phyloP scores from a whole-genome alignment of 345 rosid species.

The Orychophragmus violaceus region DNA sequence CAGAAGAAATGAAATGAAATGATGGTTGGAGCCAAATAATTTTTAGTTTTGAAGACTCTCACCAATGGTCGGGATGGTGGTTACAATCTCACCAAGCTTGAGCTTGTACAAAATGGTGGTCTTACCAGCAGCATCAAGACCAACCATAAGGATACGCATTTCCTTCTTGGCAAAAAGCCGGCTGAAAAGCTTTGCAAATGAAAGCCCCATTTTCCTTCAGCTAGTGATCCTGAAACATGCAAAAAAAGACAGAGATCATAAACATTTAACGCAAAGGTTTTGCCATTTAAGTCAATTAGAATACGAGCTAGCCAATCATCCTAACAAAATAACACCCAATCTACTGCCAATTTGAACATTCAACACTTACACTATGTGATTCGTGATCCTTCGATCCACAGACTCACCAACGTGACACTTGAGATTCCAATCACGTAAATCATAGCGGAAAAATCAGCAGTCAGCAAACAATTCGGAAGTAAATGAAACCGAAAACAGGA shows the following conservation, averaged over 20 bases:
- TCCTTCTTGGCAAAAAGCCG: conserved; percentile 65
- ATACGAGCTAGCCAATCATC: not conserved
- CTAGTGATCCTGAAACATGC: conserved; percentile 28
- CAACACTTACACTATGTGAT: not conserved
- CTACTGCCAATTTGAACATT: not conserved
- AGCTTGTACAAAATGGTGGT: conserved; percentile 66
- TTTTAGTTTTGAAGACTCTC: not conserved
- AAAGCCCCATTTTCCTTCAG: conserved; percentile 48
- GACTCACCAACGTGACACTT: not conserved
- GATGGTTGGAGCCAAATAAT: not conserved
- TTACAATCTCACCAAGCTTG: conserved; percentile 59
- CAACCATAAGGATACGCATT: conserved; percentile 75
- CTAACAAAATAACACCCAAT: not conserved
- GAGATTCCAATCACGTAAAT: not conserved
- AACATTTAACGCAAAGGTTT: not conserved
- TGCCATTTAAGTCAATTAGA: not conserved
- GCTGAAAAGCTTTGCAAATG: conserved; percentile 66
- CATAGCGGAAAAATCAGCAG: not conserved
- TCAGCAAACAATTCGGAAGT: not conserved
- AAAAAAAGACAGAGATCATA: not conserved
- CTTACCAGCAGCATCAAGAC: conserved; percentile 78
- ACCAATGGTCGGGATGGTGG: conserved; percentile 63
- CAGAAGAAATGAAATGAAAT: not conserved
- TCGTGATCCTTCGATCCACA: not conserved
- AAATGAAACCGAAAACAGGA: not conserved